phyloP scores from a whole-genome alignment of 2,329 filamentous ascomycete genomes.

The Aureobasidium sp. region DNA sequence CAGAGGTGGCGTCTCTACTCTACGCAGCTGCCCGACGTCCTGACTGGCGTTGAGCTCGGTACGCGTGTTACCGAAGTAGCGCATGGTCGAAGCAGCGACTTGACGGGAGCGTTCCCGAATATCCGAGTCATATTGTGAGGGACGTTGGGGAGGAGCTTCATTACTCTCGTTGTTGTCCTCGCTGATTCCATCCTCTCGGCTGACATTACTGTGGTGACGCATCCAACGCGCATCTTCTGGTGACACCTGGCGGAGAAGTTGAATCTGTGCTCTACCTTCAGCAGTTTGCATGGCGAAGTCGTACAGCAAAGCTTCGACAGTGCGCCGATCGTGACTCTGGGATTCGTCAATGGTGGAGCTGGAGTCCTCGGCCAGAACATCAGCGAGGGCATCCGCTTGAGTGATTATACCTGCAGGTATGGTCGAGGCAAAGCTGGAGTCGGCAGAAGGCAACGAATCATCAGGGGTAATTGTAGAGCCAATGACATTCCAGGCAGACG shows the following conservation, averaged over 20 bases:
- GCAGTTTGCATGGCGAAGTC: slow-evolving; percentile 20
- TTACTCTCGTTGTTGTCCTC: background rate
- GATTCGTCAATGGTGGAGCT: background rate
- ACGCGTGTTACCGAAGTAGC: background rate
- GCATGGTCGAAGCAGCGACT: slow-evolving; percentile 13
- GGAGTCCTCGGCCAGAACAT: background rate
- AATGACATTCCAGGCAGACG: slow-evolving; percentile 81
- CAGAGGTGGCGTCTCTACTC: background rate
- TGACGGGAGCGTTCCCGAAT: slow-evolving; percentile 14
- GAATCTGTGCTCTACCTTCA: slow-evolving; percentile 18
- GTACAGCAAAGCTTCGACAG: slow-evolving; percentile 16
- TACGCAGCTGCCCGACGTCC: background rate
- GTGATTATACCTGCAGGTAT: slow-evolving; percentile 54
- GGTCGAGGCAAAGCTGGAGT: slow-evolving; percentile 83
- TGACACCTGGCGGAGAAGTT: slow-evolving; percentile 5
- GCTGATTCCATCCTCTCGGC: background rate
- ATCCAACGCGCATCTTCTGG: slow-evolving; percentile 1
- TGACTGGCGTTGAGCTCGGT: background rate
- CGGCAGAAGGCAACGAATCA: slow-evolving; percentile 79
- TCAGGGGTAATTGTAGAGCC: slow-evolving; percentile 85
- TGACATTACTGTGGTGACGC: background rate
- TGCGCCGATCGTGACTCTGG: background rate
- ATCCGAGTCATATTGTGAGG: slow-evolving; percentile 2
- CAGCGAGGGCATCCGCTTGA: slow-evolving; percentile 34
- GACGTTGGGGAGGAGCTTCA: background rate